These are phyloP conservation scores for Sarcodon aspratus DNA, from an alignment of 768 basidiomycete species.

Conservation along the genomic window DNA sequence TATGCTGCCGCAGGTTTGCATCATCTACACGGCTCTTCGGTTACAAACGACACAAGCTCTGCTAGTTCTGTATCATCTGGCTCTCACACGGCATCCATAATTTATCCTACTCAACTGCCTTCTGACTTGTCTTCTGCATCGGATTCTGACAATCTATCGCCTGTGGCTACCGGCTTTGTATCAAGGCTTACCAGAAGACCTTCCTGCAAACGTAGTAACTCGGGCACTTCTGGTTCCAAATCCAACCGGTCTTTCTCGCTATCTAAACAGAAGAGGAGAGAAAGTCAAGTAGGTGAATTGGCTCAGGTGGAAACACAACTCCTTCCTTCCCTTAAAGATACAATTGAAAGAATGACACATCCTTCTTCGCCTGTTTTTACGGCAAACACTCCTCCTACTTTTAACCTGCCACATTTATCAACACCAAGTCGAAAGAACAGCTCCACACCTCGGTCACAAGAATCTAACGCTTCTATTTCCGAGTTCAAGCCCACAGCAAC, in stretches of 20 bases:
- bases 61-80: conserved; percentile 7
- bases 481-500: neutral
- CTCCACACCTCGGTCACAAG: neutral
- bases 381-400: neutral
- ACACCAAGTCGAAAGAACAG: neutral
- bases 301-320: conserved; percentile 54
- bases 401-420: conserved; percentile 5
- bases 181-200: conserved; percentile 3
- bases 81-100: conserved; percentile 3
- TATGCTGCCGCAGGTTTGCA: conserved; percentile 23
- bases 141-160: neutral
- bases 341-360: conserved; percentile 61
- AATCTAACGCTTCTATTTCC: neutral
- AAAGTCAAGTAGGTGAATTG: conserved; percentile 37
- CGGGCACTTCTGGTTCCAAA: neutral
- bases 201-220: conserved; percentile 3
- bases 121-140: conserved; percentile 6
- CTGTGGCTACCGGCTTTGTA: neutral
- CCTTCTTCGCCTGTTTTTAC: conserved; percentile 7
- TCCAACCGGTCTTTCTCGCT: neutral
- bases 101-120: neutral
- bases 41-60: neutral
- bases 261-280: conserved; percentile 10
- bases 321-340: conserved; percentile 60
- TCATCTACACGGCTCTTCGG: neutral